A percentile compares a stretch with the other conserved stretches of the same genome.
Conservation (phyloP, 2,329 filamentous ascomycete genomes). For the Graphium sp. region DNA sequence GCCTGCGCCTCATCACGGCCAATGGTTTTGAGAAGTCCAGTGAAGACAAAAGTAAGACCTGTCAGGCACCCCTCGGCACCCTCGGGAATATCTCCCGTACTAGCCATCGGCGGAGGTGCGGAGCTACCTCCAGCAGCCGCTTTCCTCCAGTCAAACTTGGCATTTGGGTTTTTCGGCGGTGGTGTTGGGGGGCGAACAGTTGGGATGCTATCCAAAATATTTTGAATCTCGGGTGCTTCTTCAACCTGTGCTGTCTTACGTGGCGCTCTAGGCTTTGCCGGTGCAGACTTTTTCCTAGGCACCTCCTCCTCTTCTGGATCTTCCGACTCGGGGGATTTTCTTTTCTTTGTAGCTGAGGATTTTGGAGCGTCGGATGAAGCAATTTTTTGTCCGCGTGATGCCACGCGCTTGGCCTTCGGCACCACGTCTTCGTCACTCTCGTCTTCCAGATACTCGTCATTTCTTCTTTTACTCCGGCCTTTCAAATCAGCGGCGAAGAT, state of each 20-base stretch:
- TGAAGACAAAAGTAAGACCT: slow-evolving; percentile 89
- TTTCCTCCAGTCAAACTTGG: slow-evolving; percentile 70
- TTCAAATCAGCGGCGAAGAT: slow-evolving; percentile 64
- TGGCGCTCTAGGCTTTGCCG: slow-evolving; percentile 39
- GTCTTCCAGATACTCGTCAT: slow-evolving; percentile 60
- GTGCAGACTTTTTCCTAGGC: slow-evolving; percentile 43
- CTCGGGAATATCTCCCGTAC: slow-evolving; percentile 55
- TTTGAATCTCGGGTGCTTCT: slow-evolving; percentile 51
- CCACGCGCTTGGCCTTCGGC: slow-evolving; percentile 41
- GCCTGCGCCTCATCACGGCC: slow-evolving; percentile 72
- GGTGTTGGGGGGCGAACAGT: slow-evolving; percentile 72
- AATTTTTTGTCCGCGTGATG: slow-evolving; percentile 20
- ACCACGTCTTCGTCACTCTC: slow-evolving; percentile 54
- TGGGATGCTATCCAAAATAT: slow-evolving; percentile 77
- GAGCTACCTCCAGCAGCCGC: slow-evolving; percentile 36
- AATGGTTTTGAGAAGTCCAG: slow-evolving; percentile 66
- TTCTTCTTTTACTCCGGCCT: slow-evolving; percentile 46
- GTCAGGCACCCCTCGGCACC: slow-evolving; percentile 81
- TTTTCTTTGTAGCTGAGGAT: slow-evolving; percentile 28
- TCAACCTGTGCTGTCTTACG: slow-evolving; percentile 54
- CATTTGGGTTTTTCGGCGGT: slow-evolving; percentile 49
- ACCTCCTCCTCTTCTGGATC: slow-evolving; percentile 41
- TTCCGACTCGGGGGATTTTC: slow-evolving; percentile 39
- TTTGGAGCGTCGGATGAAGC: slow-evolving; percentile 8
- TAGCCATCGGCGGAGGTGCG: slow-evolving; percentile 41